Evolutionary conservation across 2,329 filamentous ascomycete species (phyloP), one percentile per base, ranked within the genome.

Genomic region (Phaeomoniella chlamydospora): DNA sequence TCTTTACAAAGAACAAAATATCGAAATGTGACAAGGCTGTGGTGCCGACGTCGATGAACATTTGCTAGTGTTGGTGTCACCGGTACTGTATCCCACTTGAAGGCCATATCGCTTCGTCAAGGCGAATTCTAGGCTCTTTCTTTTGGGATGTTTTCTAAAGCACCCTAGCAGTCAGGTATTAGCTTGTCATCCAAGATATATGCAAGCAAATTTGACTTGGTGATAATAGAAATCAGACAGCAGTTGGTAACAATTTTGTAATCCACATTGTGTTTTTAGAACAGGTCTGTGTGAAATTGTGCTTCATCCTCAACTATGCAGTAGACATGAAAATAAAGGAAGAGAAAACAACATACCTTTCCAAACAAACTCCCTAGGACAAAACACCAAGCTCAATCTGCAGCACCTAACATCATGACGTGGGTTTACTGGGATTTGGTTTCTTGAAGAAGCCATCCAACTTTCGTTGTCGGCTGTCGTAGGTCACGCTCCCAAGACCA

Each of bases 381-480:
- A 22, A 5, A 13, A 12, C 33, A 22, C 17, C 10, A 19, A 35
- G 9, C 11, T 19, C 18, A 14, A n/a, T 15, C 33, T 22, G 15
- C 9, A 5, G 15, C 14, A 12, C n/a, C n/a, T n/a, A n/a, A n/a
- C 10, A 17, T 13, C 6, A 37, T 10, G 13, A 34, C 4, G 15
- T 10, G n/a, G 12, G 14, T 5, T 26, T 15, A 29, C 12, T 13
- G 10, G 15, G 11, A 12, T 41, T 41, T 13, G 39, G 36, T n/a
- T 37, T 70, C 49, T 77, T 76, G 56, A 94, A 87, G 61, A 90
- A 94, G 0, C 70, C 70, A 32, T 83, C 74, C 46, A 94, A 70
- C 13, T 71, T 84, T 49, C 70, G 77, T 55, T 94, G 87, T 33
- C 68, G 75, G 9, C 72, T 67, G 52, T 94, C 86, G 51, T 83